These are phyloP conservation scores for Dendrothele bispora DNA, from an alignment of 768 basidiomycete species.

Conservation along the genomic window DNA sequence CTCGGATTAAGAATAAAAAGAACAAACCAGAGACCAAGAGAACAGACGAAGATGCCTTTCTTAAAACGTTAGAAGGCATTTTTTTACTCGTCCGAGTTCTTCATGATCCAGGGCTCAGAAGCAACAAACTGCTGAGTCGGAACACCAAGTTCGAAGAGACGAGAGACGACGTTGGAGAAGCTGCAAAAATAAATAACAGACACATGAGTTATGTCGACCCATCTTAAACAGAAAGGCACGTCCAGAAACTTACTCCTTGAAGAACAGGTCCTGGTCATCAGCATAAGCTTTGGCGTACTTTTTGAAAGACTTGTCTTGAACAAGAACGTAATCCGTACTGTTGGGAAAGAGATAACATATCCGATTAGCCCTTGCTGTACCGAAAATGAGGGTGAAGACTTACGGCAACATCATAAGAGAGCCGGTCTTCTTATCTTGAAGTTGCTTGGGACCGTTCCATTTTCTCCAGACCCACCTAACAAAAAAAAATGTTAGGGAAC, in stretches of 20 bases:
- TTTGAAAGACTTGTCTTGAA: conserved; percentile 91
- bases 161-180: conserved; percentile 77
- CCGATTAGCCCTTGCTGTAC: not conserved
- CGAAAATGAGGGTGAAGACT: conserved; percentile 27
- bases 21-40: too few relatives aligned
- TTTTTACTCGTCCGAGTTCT: conserved; percentile 49
- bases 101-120: conserved; percentile 76
- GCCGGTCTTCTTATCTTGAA: conserved; percentile 87
- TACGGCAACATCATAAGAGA: conserved; percentile 95
- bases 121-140: conserved; percentile 75
- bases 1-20: too few relatives aligned
- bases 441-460: conserved; percentile 93
- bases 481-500: conserved; percentile 4
- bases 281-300: conserved; percentile 88
- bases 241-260: conserved; percentile 75
- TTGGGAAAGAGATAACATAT: conserved; percentile 5
- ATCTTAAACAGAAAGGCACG: too few relatives aligned
- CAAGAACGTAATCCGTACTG: conserved; percentile 85
- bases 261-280: conserved; percentile 81
- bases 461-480: conserved; percentile 88
- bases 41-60: too few relatives aligned
- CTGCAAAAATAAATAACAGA: conserved; percentile 35
- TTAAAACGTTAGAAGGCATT: too few relatives aligned
- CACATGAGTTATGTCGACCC: not conserved
- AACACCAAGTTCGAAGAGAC: conserved; percentile 92